These are phyloP conservation scores for Musa schizocarpa DNA, from an alignment of 176 grass and related monocot species.

Conservation along the genomic window DNA sequence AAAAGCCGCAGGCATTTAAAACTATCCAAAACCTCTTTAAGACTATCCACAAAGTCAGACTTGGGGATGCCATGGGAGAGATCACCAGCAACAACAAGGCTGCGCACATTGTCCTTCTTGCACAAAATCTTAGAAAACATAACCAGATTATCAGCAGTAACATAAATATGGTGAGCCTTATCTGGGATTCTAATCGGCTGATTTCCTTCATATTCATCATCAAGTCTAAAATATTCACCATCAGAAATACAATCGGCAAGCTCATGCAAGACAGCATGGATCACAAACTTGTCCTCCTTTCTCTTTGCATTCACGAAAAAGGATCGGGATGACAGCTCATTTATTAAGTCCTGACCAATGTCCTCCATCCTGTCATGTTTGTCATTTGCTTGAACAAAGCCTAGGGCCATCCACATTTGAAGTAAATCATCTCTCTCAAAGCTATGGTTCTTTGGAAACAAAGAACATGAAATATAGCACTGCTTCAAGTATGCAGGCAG, in stretches of 20 bases:
- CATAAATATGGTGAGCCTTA: conserved; percentile 32
- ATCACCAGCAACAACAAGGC: conserved; percentile 19
- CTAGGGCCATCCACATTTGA: conserved; percentile 37
- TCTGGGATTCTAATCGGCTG: conserved; percentile 26
- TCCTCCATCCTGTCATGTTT: conserved; percentile 23
- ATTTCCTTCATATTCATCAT: not conserved
- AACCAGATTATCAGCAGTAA: conserved; percentile 19
- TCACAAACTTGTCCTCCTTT: conserved; percentile 23
- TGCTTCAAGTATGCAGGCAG: conserved; percentile 24
- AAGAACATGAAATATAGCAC: conserved; percentile 33
- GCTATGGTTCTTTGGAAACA: conserved; percentile 31
- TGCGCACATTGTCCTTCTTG: conserved; percentile 22
- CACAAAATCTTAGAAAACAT: not conserved
- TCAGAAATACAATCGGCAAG: conserved; percentile 29
- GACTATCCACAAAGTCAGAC: not conserved
- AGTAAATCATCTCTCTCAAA: conserved; percentile 28
- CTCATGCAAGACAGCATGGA: conserved; percentile 35
- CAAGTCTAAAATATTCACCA: conserved; percentile 37
- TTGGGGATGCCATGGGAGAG: not conserved
- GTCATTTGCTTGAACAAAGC: conserved; percentile 26
- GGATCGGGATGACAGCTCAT: conserved; percentile 14
- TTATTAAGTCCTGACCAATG: conserved; percentile 26
- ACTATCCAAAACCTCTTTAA: conserved; percentile 15
- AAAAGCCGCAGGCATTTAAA: conserved; percentile 21
- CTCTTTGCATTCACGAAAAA: conserved; percentile 24